A percentile compares a stretch with the other conserved stretches of the same genome.
Conservation (phyloP, 805 yeast genomes). For the Starmerella tilneyi region DNA sequence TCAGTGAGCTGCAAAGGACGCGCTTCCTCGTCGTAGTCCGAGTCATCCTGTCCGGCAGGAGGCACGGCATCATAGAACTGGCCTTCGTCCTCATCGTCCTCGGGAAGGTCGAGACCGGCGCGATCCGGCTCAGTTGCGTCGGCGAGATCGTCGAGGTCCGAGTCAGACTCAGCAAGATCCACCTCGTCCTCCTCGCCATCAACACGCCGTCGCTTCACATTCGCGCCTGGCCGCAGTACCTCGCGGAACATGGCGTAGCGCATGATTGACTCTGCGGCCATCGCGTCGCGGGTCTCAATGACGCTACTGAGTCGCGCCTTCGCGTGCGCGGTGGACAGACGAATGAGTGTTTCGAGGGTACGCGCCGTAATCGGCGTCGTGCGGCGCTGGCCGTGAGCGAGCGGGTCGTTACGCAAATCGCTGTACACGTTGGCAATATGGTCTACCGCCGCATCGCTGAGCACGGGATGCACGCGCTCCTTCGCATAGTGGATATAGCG, state of each 20-base stretch:
- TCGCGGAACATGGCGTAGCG: slow-evolving; percentile 82
- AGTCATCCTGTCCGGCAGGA: not conserved
- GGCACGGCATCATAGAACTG: slow-evolving; percentile 14
- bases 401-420: slow-evolving; percentile 66
- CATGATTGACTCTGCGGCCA: slow-evolving; percentile 72
- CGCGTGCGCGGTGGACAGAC: slow-evolving; percentile 93
- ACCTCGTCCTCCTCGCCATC: slow-evolving; percentile 26
- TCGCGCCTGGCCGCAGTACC: slow-evolving; percentile 36
- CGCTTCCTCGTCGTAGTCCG: slow-evolving; percentile 7
- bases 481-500: slow-evolving; percentile 92
- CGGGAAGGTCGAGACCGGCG: slow-evolving; percentile 31
- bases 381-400: slow-evolving; percentile 36
- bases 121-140: slow-evolving; percentile 40
- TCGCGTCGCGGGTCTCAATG: slow-evolving; percentile 68
- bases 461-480: slow-evolving; percentile 69
- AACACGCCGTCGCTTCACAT: slow-evolving; percentile 29
- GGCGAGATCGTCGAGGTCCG: slow-evolving; percentile 32
- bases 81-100: slow-evolving; percentile 34
- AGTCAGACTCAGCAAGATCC: slow-evolving; percentile 25
- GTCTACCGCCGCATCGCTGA: slow-evolving; percentile 66
- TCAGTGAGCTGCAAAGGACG: not conserved
- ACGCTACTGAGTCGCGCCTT: slow-evolving; percentile 76
- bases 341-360: slow-evolving; percentile 89
- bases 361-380: slow-evolving; percentile 97
- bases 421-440: slow-evolving; percentile 74